Evolutionary conservation across 805 yeast genomes (phyloP), one percentile per base, ranked within the genome.

Genomic region (Ogataea nonfermentans): DNA sequence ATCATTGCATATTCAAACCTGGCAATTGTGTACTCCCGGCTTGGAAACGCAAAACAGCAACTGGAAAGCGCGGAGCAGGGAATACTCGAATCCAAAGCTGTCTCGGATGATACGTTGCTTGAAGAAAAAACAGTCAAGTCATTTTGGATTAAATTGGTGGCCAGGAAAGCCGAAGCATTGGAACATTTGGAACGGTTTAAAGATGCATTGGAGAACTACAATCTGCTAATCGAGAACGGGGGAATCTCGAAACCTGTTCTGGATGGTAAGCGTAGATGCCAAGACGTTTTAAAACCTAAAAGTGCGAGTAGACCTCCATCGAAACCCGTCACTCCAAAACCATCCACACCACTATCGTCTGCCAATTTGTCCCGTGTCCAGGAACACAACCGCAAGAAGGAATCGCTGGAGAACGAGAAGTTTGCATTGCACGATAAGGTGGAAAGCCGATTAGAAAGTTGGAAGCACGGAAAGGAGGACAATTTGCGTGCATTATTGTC

Each of bases 231-330:
- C 12, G 75, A 77, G 41, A 75, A 78, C 43, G 95, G 95, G 0
- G 76, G 75, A 16, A 74, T 80, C 2, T 75, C 78, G 23, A 77
- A 79, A 43, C 67, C 74, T 22, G 69, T 78, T 0, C 64, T 91
- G 74, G 96, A 86, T 35, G 95, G 91, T 2, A 88, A 79, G 56
- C 73, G 91, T 52, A 73, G 99, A 42, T 85, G 96, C 44, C 73
- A 74, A 36, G 73, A 72, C 12, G 76, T 80, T 1, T 59, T 89
- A 14, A 71, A 77, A 42, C 93, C 95, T 2, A 32, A 41, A 16
- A 19, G 8, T 5, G 22, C 22, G 8, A 19, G 22, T 8, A 19
- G 22, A 19, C 36, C 38, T 4, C 61, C 62, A 24, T 62, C 68
- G 15, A 61, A 61, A 44, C 51, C 67, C 4, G 20, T 30, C 49